Percentiles rank a stretch among this genome's conserved stretches.
These are phyloP conservation scores for Groenewaldozyma salmanticensis DNA, from an alignment of 805 yeast species.

Conservation along the genomic window DNA sequence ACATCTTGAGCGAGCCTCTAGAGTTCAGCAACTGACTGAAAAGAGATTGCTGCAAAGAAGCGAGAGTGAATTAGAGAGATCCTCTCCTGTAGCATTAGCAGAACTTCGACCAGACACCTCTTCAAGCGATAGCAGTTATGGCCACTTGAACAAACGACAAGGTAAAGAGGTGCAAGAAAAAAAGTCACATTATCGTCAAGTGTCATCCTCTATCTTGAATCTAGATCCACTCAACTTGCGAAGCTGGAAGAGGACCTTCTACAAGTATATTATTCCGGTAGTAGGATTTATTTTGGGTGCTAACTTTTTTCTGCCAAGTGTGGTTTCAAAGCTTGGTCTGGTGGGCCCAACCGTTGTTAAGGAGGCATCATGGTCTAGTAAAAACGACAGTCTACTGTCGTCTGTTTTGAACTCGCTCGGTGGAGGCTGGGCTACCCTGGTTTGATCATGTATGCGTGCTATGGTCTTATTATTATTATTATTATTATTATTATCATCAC, in stretches of 20 bases:
- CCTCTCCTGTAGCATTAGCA: too few species aligned
- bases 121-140: too few species aligned
- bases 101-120: too few species aligned
- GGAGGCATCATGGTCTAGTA: too few species aligned
- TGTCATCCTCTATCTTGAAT: slow-evolving; percentile 14
- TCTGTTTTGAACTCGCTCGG: slow-evolving; percentile 10
- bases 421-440: slow-evolving; percentile 14
- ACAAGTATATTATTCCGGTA: slow-evolving; percentile 6
- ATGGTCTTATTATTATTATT: not conserved
- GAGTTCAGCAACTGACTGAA: slow-evolving; percentile 5
- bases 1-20: slow-evolving; percentile 18
- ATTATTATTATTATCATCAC: not conserved
- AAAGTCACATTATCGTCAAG: not conserved
- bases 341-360: not conserved
- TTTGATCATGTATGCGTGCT: not conserved
- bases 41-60: not conserved
- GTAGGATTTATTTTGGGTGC: slow-evolving; percentile 10
- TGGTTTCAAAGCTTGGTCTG: not conserved
- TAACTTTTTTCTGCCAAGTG: slow-evolving; percentile 4
- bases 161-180: too few species aligned
- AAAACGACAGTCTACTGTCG: slow-evolving; percentile 2
- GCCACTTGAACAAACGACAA: too few species aligned
- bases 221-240: slow-evolving; percentile 17
- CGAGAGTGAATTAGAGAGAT: not conserved
- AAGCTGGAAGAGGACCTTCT: slow-evolving; percentile 2